Conservation (phyloP, 208 protist species). For the Leishmania gerbilli region DNA sequence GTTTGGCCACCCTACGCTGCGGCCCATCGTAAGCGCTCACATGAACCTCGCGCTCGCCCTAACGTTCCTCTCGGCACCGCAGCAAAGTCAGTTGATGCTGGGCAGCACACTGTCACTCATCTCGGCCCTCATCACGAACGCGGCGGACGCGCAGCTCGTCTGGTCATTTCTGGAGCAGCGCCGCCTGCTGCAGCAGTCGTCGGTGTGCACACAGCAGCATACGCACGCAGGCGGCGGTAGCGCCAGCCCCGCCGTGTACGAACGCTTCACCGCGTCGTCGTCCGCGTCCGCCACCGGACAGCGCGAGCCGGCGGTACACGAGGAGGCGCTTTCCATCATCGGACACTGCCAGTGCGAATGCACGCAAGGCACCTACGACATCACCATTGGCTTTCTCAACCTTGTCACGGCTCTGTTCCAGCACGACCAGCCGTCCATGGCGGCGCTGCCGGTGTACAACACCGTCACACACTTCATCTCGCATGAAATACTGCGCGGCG, state of each 20-base stretch:
- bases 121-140: conserved; percentile 59
- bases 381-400: conserved; percentile 82
- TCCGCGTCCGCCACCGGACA: neutral
- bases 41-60: conserved; percentile 62
- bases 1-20: conserved; percentile 54
- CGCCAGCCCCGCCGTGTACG: neutral
- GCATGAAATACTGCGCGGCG: conserved; percentile 74
- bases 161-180: conserved; percentile 66
- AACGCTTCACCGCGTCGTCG: neutral
- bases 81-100: conserved; percentile 61
- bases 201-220: conserved; percentile 15
- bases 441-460: conserved; percentile 51
- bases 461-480: conserved; percentile 75
- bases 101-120: conserved; percentile 79
- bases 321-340: conserved; percentile 60
- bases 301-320: conserved; percentile 17
- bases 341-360: conserved; percentile 83
- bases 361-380: conserved; percentile 65
- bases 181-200: conserved; percentile 47
- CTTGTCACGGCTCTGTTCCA: conserved; percentile 75
- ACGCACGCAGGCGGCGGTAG: neutral
- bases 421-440: conserved; percentile 47
- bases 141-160: conserved; percentile 59
- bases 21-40: conserved; percentile 44
- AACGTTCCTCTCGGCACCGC: conserved; percentile 63